Evolutionary conservation across 1,139 yeast species (phyloP).

Genomic region (Lodderomyces metapsilosis): DNA sequence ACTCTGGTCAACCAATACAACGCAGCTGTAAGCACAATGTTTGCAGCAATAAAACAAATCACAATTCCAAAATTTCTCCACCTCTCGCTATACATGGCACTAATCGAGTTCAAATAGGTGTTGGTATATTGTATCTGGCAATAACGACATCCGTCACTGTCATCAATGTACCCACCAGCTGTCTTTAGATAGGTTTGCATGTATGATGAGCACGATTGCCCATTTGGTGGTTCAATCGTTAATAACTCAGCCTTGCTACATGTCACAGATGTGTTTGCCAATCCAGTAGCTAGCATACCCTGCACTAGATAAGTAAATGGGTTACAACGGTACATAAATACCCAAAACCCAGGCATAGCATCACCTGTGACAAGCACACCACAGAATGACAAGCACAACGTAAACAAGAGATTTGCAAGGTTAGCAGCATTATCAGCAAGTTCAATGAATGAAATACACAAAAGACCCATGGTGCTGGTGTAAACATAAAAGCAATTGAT

Average conservation of each 20-base stretch:
- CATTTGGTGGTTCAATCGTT: slow-evolving; percentile 38
- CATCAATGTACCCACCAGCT: slow-evolving; percentile 46
- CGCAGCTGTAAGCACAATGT: slow-evolving; percentile 49
- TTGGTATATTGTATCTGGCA: slow-evolving; percentile 54
- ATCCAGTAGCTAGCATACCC: slow-evolving; percentile 25
- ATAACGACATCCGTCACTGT: not conserved
- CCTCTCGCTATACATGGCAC: slow-evolving; percentile 43
- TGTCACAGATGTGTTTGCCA: slow-evolving; percentile 23
- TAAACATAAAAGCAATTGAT: slow-evolving; percentile 37
- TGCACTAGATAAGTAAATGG: slow-evolving; percentile 64
- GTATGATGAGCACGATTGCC: slow-evolving; percentile 54
- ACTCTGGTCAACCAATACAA: slow-evolving; percentile 78
- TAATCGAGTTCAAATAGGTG: slow-evolving; percentile 44
- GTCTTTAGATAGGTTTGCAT: slow-evolving; percentile 41
- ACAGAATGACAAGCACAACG: slow-evolving; percentile 34
- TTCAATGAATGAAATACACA: slow-evolving; percentile 38
- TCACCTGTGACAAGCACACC: slow-evolving; percentile 28
- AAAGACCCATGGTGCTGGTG: slow-evolving; percentile 38
- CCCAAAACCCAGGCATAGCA: slow-evolving; percentile 38
- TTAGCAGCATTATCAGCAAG: slow-evolving; percentile 41
- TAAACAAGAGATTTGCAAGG: slow-evolving; percentile 26
- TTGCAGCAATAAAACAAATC: slow-evolving; percentile 46
- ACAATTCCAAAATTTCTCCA: slow-evolving; percentile 75
- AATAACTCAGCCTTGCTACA: slow-evolving; percentile 30
- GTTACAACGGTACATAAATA: slow-evolving; percentile 61